Evolutionary conservation across 345 rosid species (phyloP).

Genomic region (Capsella bursapastoris): DNA sequence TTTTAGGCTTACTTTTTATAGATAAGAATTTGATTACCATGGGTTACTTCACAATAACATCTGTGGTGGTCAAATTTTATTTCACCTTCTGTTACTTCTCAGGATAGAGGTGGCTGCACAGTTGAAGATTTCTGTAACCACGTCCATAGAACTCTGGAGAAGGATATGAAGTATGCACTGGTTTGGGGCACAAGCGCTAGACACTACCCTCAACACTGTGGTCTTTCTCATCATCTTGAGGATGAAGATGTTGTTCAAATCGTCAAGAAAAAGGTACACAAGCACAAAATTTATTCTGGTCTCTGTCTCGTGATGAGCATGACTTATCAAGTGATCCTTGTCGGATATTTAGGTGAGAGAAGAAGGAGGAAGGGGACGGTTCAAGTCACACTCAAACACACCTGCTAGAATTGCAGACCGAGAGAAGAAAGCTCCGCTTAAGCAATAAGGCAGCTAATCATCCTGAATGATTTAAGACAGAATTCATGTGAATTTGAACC

Average conservation of each 20-base stretch:
- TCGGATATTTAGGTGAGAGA: conserved; percentile 66
- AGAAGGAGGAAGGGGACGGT: conserved; percentile 91
- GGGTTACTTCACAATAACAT: conserved; percentile 17
- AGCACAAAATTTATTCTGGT: neutral
- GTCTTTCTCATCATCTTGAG: conserved; percentile 71
- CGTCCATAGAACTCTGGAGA: conserved; percentile 87
- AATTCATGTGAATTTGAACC: neutral
- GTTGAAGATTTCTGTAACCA: conserved; percentile 95
- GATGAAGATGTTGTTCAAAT: conserved; percentile 97
- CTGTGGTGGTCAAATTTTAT: neutral
- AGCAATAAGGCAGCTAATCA: conserved; percentile 51
- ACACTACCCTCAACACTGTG: conserved; percentile 93
- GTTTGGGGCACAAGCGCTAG: conserved; percentile 92
- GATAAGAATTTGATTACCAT: conserved; percentile 3
- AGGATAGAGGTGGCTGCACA: conserved; percentile 93
- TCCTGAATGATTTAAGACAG: conserved; percentile 16
- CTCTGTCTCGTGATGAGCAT: conserved; percentile 23
- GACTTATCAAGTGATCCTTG: conserved; percentile 11
- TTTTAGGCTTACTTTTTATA: neutral
- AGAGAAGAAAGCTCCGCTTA: conserved; percentile 93
- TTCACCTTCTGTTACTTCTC: conserved; percentile 23
- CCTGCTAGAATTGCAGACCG: conserved; percentile 90
- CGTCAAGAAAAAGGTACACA: conserved; percentile 90
- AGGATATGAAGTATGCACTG: conserved; percentile 88
- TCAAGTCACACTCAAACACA: conserved; percentile 79